Evolutionary conservation across 177 flowering plant species (phyloP).

Genomic region (Telopea speciosissima): DNA sequence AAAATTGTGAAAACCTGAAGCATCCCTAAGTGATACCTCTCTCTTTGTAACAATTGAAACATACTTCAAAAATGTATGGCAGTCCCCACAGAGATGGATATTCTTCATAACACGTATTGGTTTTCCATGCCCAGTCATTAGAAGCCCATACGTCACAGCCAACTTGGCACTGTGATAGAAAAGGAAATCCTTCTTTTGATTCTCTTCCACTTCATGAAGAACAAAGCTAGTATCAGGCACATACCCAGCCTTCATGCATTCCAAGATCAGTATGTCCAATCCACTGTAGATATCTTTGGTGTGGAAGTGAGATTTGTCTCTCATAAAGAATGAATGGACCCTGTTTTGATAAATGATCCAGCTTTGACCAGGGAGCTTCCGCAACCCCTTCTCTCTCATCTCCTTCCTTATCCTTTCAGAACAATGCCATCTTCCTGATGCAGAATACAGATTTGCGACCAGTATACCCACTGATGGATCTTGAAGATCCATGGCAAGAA

Average conservation of each 20-base stretch:
- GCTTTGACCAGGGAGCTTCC: constrained; percentile 66
- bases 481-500: constrained; percentile 55
- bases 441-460: constrained; percentile 72
- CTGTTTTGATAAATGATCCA: constrained; percentile 60
- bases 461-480: constrained; percentile 68
- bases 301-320: constrained; percentile 76
- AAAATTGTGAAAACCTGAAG: constrained; percentile 79
- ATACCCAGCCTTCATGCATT: constrained; percentile 78
- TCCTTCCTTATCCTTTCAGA: constrained; percentile 58
- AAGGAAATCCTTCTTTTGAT: constrained; percentile 76
- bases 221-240: constrained; percentile 86
- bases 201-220: constrained; percentile 89
- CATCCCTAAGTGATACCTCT: constrained; percentile 65
- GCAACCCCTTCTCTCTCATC: constrained; percentile 66
- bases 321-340: constrained; percentile 62
- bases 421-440: constrained; percentile 88
- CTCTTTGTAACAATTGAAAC: constrained; percentile 59
- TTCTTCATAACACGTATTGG: constrained; percentile 69
- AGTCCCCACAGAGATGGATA: constrained; percentile 75
- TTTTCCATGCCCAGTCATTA: constrained; percentile 44
- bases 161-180: constrained; percentile 82
- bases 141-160: constrained; percentile 68
- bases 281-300: constrained; percentile 71
- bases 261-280: constrained; percentile 58
- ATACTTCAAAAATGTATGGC: constrained; percentile 72